Base-by-base conservation (phyloP, 345 rosid genomes). In the Eucalyptus regnans region DNA sequence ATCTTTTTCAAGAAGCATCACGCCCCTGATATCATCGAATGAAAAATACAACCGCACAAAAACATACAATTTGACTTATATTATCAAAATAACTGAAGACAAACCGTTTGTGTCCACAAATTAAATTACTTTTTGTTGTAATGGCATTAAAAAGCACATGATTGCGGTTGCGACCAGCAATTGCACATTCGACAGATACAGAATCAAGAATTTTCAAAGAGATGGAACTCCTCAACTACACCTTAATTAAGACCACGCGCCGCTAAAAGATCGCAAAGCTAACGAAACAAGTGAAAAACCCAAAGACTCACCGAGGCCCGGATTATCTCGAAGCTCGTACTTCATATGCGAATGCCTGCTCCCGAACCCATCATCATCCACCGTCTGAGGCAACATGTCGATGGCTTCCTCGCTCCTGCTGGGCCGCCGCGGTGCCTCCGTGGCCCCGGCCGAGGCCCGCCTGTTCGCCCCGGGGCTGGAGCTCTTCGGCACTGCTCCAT, bases 321-420 rank as follows among this genome's bases (percentile, higher is more conserved):
- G 99, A 14, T 96, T 91, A 91, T 96, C 99, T 91, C 99, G 91
- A 66, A 98, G 95, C 90, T 95, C 97, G 92, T 96, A 98, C 92
- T 94, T 98, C 98, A 98, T 93, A 89, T 95, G 99, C 37, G 95
- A 87, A 90, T 91, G 97, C 89, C 98, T 94, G 84, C 92, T 93
- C 37, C 87, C 92, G 33, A 94, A 90, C 56, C 95, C 96, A 86
- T 93, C 95, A 88, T 94, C 99, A 66, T 95, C 98, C 88, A 92
- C 93, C 17, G 89, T 90, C 90, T 89, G 94, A n/a, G 93, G 97
- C 94, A 93, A 91, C 90, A 94, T 95, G 90, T 95, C 98, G 41
- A 93, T 92, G 17, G 79, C 93, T 68, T 93, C 97, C 84, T 92
- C 97, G 86, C 90, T 93, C 91, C 98, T 95, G 86, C 88, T n/a